Conservation (phyloP, 2,329 filamentous ascomycete species). For the Bipolaris oryzae region DNA sequence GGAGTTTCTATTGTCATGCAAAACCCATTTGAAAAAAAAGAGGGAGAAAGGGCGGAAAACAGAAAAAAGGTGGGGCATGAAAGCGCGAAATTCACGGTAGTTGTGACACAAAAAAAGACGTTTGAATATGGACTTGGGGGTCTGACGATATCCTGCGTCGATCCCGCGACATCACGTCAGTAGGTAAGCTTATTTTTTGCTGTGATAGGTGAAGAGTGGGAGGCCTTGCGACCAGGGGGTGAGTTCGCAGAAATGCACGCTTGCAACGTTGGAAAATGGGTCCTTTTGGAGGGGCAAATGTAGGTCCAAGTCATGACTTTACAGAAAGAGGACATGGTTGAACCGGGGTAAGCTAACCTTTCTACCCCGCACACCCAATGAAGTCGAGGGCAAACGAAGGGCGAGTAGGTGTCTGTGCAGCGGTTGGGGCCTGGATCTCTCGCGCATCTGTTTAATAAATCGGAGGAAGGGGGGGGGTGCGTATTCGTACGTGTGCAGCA, state of each 20-base stretch:
- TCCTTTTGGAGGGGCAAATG: no score
- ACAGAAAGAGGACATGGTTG: background rate
- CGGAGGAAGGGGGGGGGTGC: no score
- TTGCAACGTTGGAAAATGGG: no score
- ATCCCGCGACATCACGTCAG: no score
- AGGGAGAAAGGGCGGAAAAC: background rate
- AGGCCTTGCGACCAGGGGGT: no score
- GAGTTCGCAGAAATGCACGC: background rate
- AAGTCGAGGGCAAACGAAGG: background rate
- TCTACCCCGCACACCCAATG: conserved; percentile 3
- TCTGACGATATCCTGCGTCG: no score
- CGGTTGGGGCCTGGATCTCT: conserved; percentile 7
- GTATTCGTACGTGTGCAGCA: background rate
- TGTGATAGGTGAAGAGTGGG: no score
- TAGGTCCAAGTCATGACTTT: background rate
- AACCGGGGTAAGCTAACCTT: background rate
- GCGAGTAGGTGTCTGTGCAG: conserved; percentile 17
- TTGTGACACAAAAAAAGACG: background rate
- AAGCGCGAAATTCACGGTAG: background rate
- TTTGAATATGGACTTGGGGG: no score
- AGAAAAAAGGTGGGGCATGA: background rate
- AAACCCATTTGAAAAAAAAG: background rate
- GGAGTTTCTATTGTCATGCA: background rate
- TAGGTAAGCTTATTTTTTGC: no score
- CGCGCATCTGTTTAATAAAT: no score